Conservation (phyloP, 345 rosid genomes). For the Cardamine chenopodiifolia region DNA sequence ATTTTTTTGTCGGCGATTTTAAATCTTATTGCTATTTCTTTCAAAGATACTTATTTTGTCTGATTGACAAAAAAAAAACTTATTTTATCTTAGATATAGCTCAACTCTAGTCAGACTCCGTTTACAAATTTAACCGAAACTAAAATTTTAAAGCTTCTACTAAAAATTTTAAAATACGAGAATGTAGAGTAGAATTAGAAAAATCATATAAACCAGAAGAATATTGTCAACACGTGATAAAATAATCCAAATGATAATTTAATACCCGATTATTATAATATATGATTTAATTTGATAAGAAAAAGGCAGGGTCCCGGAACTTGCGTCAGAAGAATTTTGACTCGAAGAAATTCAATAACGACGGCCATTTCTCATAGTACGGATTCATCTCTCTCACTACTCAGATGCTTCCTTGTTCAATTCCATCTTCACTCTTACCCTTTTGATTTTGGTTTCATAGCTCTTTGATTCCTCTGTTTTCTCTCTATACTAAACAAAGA, state of each 20-base stretch:
- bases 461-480: constrained; percentile 30
- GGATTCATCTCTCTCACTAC: constrained; percentile 36
- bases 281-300: neutral
- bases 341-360: constrained; percentile 36
- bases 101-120: neutral
- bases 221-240: constrained; percentile 32
- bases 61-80: no score
- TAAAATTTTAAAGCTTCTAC: neutral
- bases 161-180: neutral
- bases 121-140: neutral
- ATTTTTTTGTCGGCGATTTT: no score
- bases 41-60: neutral
- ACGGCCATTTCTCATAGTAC: constrained; percentile 40
- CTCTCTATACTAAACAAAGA: neutral
- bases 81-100: neutral
- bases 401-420: constrained; percentile 41
- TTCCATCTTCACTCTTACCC: constrained; percentile 21
- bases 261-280: neutral
- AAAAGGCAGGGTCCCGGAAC: constrained; percentile 40
- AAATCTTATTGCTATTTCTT: no score
- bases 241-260: constrained; percentile 9
- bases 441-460: constrained; percentile 24
- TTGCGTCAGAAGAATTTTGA: constrained; percentile 45
- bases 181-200: neutral
- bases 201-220: constrained; percentile 7